A percentile compares a stretch with the other conserved stretches of the same genome.
phyloP scores from a whole-genome alignment of 306 rosid genomes.

The Hippophae gyantsensis region DNA sequence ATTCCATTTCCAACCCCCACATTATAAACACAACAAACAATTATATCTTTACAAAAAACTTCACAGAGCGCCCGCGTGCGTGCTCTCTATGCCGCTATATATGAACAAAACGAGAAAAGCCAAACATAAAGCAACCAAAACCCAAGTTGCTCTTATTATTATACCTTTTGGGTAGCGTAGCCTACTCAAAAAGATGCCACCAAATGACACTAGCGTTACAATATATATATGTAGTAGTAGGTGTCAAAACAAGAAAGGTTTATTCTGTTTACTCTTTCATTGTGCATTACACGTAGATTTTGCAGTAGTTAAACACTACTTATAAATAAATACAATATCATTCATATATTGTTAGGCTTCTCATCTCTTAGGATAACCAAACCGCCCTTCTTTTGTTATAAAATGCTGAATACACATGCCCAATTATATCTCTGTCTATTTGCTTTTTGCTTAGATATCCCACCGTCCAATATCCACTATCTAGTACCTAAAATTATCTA shows the following conservation, averaged over 20 bases:
- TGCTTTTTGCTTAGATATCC: no score
- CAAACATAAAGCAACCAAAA: background rate
- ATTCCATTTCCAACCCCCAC: no score
- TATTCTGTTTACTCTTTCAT: background rate
- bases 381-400: conserved; percentile 13
- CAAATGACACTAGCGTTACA: background rate
- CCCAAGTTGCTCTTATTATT: no score
- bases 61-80: background rate
- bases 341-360: conserved; percentile 6
- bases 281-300: conserved; percentile 41
- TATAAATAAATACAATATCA: background rate
- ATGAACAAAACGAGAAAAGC: conserved; percentile 8
- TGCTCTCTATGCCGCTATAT: conserved; percentile 4
- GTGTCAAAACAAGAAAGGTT: background rate
- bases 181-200: conserved; percentile 9
- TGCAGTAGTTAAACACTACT: conserved; percentile 9
- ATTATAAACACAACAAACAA: no score
- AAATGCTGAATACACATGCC: conserved; percentile 1
- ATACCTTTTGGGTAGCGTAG: background rate
- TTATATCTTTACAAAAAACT: background rate
- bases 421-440: background rate
- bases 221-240: background rate
- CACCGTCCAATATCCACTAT: no score
- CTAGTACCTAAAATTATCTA: no score
- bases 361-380: background rate